phyloP scores from a whole-genome alignment of 2,329 filamentous ascomycete genomes.

The Pseudogymnoascus sp. region DNA sequence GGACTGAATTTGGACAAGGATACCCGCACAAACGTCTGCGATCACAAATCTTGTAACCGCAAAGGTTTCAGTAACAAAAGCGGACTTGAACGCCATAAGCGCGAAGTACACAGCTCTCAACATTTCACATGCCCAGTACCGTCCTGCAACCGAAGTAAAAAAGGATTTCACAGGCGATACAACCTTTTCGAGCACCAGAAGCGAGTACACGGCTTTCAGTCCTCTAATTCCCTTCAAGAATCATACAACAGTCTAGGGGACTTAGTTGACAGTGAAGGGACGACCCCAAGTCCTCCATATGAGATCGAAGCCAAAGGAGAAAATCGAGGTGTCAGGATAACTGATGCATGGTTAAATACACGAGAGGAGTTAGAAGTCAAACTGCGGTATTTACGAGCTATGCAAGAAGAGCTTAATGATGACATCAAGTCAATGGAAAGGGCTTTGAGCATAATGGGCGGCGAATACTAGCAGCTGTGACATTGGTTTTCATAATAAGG shows the following conservation, averaged over 20 bases:
- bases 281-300: not conserved
- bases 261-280: not conserved
- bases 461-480: not conserved
- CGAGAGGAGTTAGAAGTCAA: not conserved
- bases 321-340: not conserved
- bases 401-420: not conserved
- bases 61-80: not conserved
- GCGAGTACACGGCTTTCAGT: not conserved
- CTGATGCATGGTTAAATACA: not conserved
- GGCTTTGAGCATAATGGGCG: not conserved
- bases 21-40: not conserved
- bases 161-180: not conserved
- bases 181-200: not conserved
- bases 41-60: not conserved
- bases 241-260: not conserved
- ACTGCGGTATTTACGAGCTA: not conserved
- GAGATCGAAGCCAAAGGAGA: not conserved
- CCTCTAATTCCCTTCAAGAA: not conserved
- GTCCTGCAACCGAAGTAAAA: not conserved
- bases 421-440: not conserved
- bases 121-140: not conserved
- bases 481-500: not conserved
- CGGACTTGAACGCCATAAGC: not conserved
- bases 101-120: not conserved
- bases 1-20: not conserved